Conservation (phyloP, 306 rosid species). For the Leucaena leucocephala region DNA sequence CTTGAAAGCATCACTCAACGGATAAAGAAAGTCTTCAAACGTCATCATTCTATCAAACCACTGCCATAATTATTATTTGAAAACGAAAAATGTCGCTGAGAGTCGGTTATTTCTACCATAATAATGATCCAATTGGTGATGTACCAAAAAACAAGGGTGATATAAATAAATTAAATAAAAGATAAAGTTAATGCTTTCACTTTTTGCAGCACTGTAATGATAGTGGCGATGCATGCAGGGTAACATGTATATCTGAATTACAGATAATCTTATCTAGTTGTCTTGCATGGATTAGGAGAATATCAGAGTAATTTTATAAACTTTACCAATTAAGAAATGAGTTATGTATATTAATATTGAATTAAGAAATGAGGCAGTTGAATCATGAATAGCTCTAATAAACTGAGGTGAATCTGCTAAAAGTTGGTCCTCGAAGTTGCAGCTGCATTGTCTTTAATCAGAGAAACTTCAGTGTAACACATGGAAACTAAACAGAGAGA, state of each 20-base stretch:
- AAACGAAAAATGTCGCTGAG: neutral
- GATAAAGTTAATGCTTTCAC: neutral
- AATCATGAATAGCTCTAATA: neutral
- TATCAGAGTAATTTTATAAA: slow-evolving; percentile 1
- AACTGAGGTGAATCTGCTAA: neutral
- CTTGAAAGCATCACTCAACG: slow-evolving; percentile 18
- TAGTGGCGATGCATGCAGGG: slow-evolving; percentile 11
- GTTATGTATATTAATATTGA: too few species aligned
- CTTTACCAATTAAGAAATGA: neutral
- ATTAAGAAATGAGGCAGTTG: neutral
- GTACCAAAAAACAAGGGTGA: neutral
- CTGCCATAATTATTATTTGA: slow-evolving; percentile 12
- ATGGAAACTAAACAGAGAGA: neutral
- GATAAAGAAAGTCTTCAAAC: slow-evolving; percentile 28
- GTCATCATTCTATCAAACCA: slow-evolving; percentile 25
- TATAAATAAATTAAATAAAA: neutral
- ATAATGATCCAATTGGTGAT: slow-evolving; percentile 15
- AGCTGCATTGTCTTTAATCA: neutral
- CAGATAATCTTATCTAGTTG: neutral
- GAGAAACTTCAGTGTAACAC: neutral
- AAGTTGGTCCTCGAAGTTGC: neutral
- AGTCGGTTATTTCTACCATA: slow-evolving; percentile 17
- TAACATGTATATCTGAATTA: neutral
- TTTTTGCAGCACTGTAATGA: slow-evolving; percentile 8
- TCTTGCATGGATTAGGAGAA: slow-evolving; percentile 9